phyloP scores from a whole-genome alignment of 805 yeast species.

The Suhomyces vadensis region DNA sequence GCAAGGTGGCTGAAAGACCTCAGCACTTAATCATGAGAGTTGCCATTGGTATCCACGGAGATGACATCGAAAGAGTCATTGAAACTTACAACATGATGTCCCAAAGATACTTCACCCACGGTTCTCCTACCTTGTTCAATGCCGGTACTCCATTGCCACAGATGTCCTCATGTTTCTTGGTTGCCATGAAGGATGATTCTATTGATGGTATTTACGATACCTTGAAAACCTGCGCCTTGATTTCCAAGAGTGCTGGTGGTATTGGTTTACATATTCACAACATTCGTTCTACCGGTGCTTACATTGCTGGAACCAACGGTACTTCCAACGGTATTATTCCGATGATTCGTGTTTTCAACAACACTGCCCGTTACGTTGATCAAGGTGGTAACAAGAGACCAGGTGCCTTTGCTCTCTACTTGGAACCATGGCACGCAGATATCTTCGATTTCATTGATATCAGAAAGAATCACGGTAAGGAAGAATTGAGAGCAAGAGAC shows the following conservation, averaged over 20 bases:
- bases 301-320: slow-evolving; percentile 91
- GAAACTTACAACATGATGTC: slow-evolving; percentile 63
- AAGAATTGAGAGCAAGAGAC: slow-evolving; percentile 91
- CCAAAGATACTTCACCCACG: slow-evolving; percentile 58
- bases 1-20: slow-evolving; percentile 61
- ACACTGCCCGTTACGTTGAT: slow-evolving; percentile 95
- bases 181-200: slow-evolving; percentile 92
- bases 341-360: slow-evolving; percentile 93
- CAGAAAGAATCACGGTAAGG: slow-evolving; percentile 92
- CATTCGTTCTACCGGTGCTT: slow-evolving; percentile 82
- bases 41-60: slow-evolving; percentile 60
- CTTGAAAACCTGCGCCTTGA: slow-evolving; percentile 81
- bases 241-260: slow-evolving; percentile 95
- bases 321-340: slow-evolving; percentile 91
- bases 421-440: slow-evolving; percentile 98
- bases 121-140: slow-evolving; percentile 62
- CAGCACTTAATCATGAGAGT: slow-evolving; percentile 65
- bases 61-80: slow-evolving; percentile 50
- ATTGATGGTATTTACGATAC: slow-evolving; percentile 94
- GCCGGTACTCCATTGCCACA: slow-evolving; percentile 63
- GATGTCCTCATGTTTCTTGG: slow-evolving; percentile 63
- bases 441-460: slow-evolving; percentile 82
- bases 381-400: slow-evolving; percentile 99
- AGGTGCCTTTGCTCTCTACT: slow-evolving; percentile 91
- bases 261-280: slow-evolving; percentile 88